phyloP scores from a whole-genome alignment of 257 asterid genomes.

The Pogostemon cablin region DNA sequence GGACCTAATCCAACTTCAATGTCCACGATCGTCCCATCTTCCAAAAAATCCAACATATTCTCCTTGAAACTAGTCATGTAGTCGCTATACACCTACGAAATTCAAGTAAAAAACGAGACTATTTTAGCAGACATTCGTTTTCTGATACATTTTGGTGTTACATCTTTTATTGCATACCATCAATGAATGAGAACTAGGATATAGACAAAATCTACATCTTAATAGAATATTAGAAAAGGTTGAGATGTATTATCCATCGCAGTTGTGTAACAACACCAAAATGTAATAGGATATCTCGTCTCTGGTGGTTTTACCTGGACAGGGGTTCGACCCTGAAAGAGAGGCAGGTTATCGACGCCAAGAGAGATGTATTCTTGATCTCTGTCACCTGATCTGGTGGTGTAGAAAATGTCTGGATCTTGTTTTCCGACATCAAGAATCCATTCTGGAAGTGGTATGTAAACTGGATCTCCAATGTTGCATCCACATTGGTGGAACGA shows the following conservation, averaged over 20 bases:
- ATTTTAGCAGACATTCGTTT: no score
- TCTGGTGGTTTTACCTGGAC: conserved; percentile 49
- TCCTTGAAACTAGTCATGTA: conserved; percentile 77
- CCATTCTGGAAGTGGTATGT: conserved; percentile 73
- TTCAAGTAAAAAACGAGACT: neutral
- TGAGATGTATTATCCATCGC: no score
- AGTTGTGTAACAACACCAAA: no score
- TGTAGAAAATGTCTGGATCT: conserved; percentile 68
- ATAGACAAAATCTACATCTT: no score
- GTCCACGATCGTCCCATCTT: conserved; percentile 59
- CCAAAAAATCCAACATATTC: conserved; percentile 59
- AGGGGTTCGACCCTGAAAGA: conserved; percentile 72
- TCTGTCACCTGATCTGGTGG: conserved; percentile 54
- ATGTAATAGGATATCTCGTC: neutral
- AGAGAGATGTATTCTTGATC: conserved; percentile 69
- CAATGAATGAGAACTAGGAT: no score
- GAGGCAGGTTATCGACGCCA: conserved; percentile 66
- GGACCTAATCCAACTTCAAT: conserved; percentile 92
- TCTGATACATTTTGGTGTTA: no score
- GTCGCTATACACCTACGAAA: conserved; percentile 66
- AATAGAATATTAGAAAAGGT: no score
- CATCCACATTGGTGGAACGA: conserved; percentile 96
- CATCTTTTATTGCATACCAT: no score
- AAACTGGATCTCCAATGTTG: conserved; percentile 69
- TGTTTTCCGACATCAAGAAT: conserved; percentile 50